Evolutionary conservation across 129 eudicot species (phyloP), one percentile per base, ranked within the genome.

Genomic region (Chrysanthemum makinoi): DNA sequence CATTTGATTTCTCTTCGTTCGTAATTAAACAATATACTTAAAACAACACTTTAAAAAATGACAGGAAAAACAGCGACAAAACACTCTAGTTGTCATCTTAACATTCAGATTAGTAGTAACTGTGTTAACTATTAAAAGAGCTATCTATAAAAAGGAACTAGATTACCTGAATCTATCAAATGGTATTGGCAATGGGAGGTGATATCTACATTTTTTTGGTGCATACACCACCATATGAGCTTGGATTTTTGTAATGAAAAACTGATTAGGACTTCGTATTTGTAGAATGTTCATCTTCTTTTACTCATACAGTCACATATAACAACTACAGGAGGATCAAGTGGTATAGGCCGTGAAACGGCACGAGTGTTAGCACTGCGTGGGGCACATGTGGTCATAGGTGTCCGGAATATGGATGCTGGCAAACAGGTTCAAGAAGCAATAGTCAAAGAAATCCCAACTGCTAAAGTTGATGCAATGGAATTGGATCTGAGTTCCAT

Each of bases 341-440:
- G 97, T 85, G 97, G 97, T 2, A 85, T 90, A 56, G 97, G 97
- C 13, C 65, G 82, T 68, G 97, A 90, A 80, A 90, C 97, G 0
- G 80, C 95, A 2, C 97, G 97, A n/a, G 91, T 90, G 3, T 84
- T 90, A 24, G 95, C 97, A 0, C 77, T 87, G 33, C 86, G 95
- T 5, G 97, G 95, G 43, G 97, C 79, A 1, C 84, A 85, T 68
- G 97, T 90, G 22, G 80, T 87, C 39, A 87, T 90, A 91, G 97
- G 85, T 39, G 89, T 93, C 24, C 76, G 98, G 71, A 87, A 89
- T 69, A 64, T 87, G 88, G 80, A 66, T 54, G 95, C 96, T 52
- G 98, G 89, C 51, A 81, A 82, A 59, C 71, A 87, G 79, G 95
- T 82, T 66, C 84, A 86, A 78, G 96, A 94, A 58, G 74, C 82